Base-by-base conservation (phyloP, 768 basidiomycete species). In the Tremella yokohamensis region DNA sequence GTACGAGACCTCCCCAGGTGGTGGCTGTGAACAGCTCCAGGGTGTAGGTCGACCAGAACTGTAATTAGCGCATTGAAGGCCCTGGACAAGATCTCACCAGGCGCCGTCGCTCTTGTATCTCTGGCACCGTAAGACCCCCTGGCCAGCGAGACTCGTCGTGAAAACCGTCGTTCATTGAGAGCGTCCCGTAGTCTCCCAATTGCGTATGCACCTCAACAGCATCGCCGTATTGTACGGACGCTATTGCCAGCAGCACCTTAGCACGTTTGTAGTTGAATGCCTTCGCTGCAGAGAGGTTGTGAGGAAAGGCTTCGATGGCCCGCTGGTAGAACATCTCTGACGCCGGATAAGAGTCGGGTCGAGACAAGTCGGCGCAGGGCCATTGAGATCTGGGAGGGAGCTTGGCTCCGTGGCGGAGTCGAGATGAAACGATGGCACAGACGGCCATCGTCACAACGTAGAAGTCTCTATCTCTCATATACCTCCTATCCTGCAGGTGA, bases 31-130 rank as follows among this genome's bases (percentile, higher is more conserved):
- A 73, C 15, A 73, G 58, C 34, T 69, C 67, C 3, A 60, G 42
- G n/a, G 63, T 58, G 50, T 73, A 73, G 3, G 58, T 60, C 15
- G 61, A 56, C 72, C 72, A 73, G 47, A 69, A 73, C 70, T 72
- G 45, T 22, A 18, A 6, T 18, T n/a, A n/a, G 37, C 54, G 56
- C 45, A 8, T n/a, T n/a, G n/a, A n/a, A n/a, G n/a, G n/a, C n/a
- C n/a, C n/a, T n/a, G n/a, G n/a, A n/a, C n/a, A n/a, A 8, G 16
- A 26, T 52, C 68, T 56, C 58, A 72, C 70, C 55, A 73, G 48
- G 56, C 72, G 49, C 24, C 72, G 37, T 29, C 72, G 26, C 45
- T 73, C 72, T 49, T 73, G 62, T 12, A 60, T 39, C 37, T 70
- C 62, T 1, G 64, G 57, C 49, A 58, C 58, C 26, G 40, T 61